Base-by-base conservation (phyloP, 192 early-diverging fungal species). In the Coemansia sp. region DNA sequence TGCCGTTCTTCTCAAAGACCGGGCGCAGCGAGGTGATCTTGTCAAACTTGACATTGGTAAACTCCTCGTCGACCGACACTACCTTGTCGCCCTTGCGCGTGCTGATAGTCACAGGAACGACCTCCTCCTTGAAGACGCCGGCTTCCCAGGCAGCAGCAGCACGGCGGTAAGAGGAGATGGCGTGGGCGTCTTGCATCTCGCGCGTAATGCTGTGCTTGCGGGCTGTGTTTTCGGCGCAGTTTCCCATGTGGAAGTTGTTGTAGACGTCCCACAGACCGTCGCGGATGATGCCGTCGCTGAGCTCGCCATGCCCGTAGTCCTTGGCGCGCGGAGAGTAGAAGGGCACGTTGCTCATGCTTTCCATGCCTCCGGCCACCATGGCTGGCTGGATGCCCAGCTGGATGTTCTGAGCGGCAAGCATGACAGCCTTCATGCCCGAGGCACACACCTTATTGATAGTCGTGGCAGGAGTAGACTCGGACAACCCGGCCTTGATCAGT, bases 401-500 rank as follows among this genome's bases (percentile, higher is more conserved):
- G 57, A 99, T 87, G 72, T 86, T 87, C 80, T 96, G 94, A 10
- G 95, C 79, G 40, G 95, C 97, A 67, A 98, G 80, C 87, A 95
- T 95, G 62, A 96, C 88, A 6, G 97, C 92, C 87, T 99, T 99
- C 91, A 98, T 89, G n/a, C 96, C 97, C 1, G 95, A 96, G 11
- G 96, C 95, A 83, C 97, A 99, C 18, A 99, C 97, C 80, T 98
- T 98, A 87, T 99, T 99, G 85, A 99, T 91, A 62, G 97, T 97
- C 4, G 96, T 96, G 18, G 95, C 94, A 64, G 97, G 95, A 31
- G 95, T 96, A 16, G 91, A 86, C 49, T 88, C 75, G 36, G 87
- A 70, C 41, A 93, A 83, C 12, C 92, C 92, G 27, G 97, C 96
- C 65, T 83, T 87, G 24, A 99, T 76, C 40, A 90, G 88, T 62